Base-by-base conservation (phyloP, 768 basidiomycete genomes). In the Gyrodon lividus region DNA sequence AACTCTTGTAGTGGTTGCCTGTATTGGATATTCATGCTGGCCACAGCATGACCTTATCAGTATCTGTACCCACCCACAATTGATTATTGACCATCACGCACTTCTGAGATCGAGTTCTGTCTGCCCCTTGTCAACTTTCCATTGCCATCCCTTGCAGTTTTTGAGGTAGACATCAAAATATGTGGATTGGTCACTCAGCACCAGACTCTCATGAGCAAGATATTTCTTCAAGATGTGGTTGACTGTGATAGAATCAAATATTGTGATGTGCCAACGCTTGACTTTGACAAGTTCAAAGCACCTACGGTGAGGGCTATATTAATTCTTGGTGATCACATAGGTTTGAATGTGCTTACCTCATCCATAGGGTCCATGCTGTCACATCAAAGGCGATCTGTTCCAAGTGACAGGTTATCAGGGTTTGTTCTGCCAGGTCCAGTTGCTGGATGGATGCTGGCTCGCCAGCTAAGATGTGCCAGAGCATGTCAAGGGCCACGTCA, bases 1-100 rank as follows among this genome's bases (percentile, higher is more conserved):
- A 74, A 14, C 75, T 71, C n/a, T 70, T 38, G 45, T 72, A 74
- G 5, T 48, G 56, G 28, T 70, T 66, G 59, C 67, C 48, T 65
- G 52, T 50, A 37, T 22, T 9, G 31, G 22, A 54, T 43, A 35
- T 38, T 54, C 7, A 22, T 34, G 38, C n/a, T n/a, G n/a, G n/a
- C 55, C 16, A 44, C 55, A n/a, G n/a, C 39, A 26, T 20, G 0
- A 45, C 10, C 30, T 19, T 10, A 44, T 22, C 34, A 47, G 22
- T 31, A 39, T 28, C 40, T 14, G 38, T 23, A 50, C 19, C 24
- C 24, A 26, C 24, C 24, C 7, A 5, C 30, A 3, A 10, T 31
- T 26, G 33, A 12, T 39, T 22, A 22, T 17, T 14, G 10, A 31
- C 5, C n/a, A 8, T 48, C 34, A 20, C 23, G 14, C 3, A 61